Base-by-base conservation (phyloP, 2,329 filamentous ascomycete species). In the Didymella exigua region DNA sequence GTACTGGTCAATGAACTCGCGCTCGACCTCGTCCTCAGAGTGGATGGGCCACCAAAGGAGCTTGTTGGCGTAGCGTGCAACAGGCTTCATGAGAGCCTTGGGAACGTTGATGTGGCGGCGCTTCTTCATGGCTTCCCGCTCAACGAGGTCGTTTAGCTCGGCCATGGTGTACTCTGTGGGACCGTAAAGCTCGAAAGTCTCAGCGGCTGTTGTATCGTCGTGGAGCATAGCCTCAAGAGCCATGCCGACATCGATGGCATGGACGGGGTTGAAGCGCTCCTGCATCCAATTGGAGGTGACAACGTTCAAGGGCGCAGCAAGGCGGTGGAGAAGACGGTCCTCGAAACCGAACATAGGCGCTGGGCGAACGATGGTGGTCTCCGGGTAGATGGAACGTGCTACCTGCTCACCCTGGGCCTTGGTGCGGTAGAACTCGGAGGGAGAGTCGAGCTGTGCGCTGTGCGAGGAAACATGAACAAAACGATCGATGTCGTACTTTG, bases 391-490 rank as follows among this genome's bases (percentile, higher is more conserved):
- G 68, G 84, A 86, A 59, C 93, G 88, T 40, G 88, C 95, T 43
- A 96, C 85, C 73, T 89, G 82, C 80, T 99, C 95, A 65, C 90
- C 90, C 71, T 85, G 56, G 83, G 93, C 89, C 85, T 99, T 99
- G 66, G 92, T 96, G 57, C 89, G 83, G 78, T 89, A 97, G 84
- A 93, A 99, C 71, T 95, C 90, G 10, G 91, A 93, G 2, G 87
- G 77, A 16, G 93, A 98, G 65, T 90, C 82, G 37, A 86, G 83
- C 75, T 89, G 82, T 54, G 91, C 93, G 72, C 93, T 98, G 83
- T 96, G 93, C 27, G 93, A 96, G 9, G 95, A 99, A 67, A 99
- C 88, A 69, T 99, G 95, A 62, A 99, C 92, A 77, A 91, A 99
- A 62, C 95, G 88, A 78, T 99, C 95, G 65, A 97, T 87, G 70